Percentiles rank a stretch among this genome's conserved stretches.
Evolutionary conservation across 148 eudicot genomes (phyloP).

Genomic region (Polygonum aviculare): DNA sequence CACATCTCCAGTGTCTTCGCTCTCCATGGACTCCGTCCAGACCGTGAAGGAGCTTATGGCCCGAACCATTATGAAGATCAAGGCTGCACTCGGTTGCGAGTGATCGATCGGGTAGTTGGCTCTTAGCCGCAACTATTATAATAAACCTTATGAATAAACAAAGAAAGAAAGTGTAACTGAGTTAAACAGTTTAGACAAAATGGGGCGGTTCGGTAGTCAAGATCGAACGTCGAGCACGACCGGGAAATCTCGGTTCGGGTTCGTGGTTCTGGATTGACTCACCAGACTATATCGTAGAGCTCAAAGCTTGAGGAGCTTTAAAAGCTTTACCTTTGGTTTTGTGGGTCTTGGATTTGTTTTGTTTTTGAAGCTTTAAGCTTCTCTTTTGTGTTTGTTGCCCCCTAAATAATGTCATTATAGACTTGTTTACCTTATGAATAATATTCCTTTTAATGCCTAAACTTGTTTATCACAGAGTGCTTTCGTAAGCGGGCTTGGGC

Average conservation of each 20-base stretch:
- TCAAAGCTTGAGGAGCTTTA: neutral
- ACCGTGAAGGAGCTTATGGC: conserved; percentile 47
- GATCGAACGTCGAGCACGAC: neutral
- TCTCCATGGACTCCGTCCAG: conserved; percentile 52
- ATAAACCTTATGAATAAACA: neutral
- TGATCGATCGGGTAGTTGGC: conserved; percentile 5
- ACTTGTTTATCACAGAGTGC: too few species aligned
- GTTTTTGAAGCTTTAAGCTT: neutral
- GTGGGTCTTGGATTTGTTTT: neutral
- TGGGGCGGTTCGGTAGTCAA: neutral
- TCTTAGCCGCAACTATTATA: neutral
- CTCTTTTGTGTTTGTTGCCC: neutral
- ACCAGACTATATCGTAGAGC: neutral
- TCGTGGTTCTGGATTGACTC: neutral
- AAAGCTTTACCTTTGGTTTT: neutral
- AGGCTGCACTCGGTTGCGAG: conserved; percentile 31
- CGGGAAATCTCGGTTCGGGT: conserved; percentile 1
- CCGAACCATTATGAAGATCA: conserved; percentile 52
- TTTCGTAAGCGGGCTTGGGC: neutral
- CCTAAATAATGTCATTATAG: neutral
- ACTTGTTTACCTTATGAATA: neutral
- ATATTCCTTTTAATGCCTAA: too few species aligned
- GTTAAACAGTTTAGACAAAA: conserved; percentile 1
- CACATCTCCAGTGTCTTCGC: conserved; percentile 37
- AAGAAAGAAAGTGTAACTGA: neutral